Conservation (phyloP, 2,329 filamentous ascomycete species). For the Sphaerostilbella broomeana region DNA sequence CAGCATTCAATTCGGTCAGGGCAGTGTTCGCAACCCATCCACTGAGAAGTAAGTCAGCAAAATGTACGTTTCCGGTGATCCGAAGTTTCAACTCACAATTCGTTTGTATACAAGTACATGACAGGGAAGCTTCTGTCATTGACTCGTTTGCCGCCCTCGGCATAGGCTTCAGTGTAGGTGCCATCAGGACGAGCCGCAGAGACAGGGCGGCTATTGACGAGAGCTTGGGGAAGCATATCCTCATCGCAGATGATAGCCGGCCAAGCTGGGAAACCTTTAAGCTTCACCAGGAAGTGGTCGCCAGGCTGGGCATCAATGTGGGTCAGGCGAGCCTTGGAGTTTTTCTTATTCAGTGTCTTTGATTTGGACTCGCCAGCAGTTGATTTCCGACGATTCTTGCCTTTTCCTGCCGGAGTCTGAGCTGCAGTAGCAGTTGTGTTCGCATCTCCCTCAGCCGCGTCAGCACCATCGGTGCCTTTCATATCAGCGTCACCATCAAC, state of each 20-base stretch:
- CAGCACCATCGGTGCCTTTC: slow-evolving; percentile 29
- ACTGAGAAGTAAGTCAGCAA: slow-evolving; percentile 41
- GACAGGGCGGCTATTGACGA: slow-evolving; percentile 74
- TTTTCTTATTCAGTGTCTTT: slow-evolving; percentile 83
- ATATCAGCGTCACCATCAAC: slow-evolving; percentile 49
- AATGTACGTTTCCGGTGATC: not conserved
- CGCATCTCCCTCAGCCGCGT: slow-evolving; percentile 23
- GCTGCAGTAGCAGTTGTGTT: slow-evolving; percentile 20
- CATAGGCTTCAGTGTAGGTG: slow-evolving; percentile 78
- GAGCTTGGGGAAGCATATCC: slow-evolving; percentile 76
- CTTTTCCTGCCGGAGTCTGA: slow-evolving; percentile 27
- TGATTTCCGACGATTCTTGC: slow-evolving; percentile 66
- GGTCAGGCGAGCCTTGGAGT: slow-evolving; percentile 63
- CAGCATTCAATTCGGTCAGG: slow-evolving; percentile 68
- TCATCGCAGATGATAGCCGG: slow-evolving; percentile 92
- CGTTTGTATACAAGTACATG: slow-evolving; percentile 92
- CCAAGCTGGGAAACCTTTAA: slow-evolving; percentile 94
- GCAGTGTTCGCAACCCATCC: slow-evolving; percentile 87
- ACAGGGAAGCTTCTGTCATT: slow-evolving; percentile 84
- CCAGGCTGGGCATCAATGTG: slow-evolving; percentile 81
- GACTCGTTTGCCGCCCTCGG: slow-evolving; percentile 78
- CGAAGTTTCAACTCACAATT: slow-evolving; percentile 68
- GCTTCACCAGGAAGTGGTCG: slow-evolving; percentile 83
- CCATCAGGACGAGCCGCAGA: slow-evolving; percentile 77
- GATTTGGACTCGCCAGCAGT: slow-evolving; percentile 58